Evolutionary conservation across 305 asterid species (phyloP), one percentile per base, ranked within the genome.

Genomic region (Andrographis paniculata): DNA sequence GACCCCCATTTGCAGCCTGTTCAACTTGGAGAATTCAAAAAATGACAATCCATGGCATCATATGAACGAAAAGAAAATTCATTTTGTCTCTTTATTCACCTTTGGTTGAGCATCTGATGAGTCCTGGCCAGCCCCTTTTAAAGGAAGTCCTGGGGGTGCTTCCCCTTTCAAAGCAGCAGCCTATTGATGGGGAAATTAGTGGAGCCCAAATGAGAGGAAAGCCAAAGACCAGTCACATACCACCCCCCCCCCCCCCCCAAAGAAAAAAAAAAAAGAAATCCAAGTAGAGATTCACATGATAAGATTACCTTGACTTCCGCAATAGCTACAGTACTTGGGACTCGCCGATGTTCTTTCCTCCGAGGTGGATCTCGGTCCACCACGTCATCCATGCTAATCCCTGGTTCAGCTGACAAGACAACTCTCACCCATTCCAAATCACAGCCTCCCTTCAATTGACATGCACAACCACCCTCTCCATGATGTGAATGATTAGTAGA

Each of bases 91-190:
- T 51, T 45, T 50, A 41, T 39, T 63, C 65, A 87, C 99, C 93
- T 84, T 68, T 40, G 86, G 87, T 51, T 73, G 84, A 27, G 87
- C 93, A 75, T 84, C 96, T 48, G 96, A 79, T 47, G 98, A 86
- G 65, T 81, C 96, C 83, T 92, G 99, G 50, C 99, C 99, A 64
- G 95, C 96, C 55, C 99, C 95, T 78, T 87, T 92, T 68, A 87
- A 63, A 51, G 99, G 99, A 53, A 92, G 94, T 48, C 99, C 99
- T 35, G 97, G 84, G 50, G 99, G 99, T 66, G 99, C 97, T 81
- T 87, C 99, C 57, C 99, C 99, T 79, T 92, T 92, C 79, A 92
- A 71, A 67, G 99, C 95, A 73, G 99, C 99, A 65, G 95, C 96
- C 99, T 92, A 73, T 31, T n/a, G 23, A 44, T 53, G 47, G 30